Base-by-base conservation (phyloP, 2,329 filamentous ascomycete genomes). In the Verticillium nubilum region DNA sequence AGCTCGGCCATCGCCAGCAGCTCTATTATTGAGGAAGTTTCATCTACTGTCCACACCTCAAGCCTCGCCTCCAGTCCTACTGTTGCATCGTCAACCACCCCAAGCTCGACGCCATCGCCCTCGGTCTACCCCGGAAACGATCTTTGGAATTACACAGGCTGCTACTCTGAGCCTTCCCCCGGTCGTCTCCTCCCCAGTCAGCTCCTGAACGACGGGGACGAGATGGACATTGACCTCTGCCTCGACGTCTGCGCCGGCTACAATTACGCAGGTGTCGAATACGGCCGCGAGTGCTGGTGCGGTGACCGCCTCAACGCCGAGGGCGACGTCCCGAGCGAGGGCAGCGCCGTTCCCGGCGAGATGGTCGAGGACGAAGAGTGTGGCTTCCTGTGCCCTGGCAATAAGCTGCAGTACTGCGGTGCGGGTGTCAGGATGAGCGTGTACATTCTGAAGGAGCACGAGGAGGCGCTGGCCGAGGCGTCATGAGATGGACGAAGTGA, bases 141-240 rank as follows among this genome's bases (percentile, higher is more conserved):
- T 42, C 74, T 75, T 63, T 76, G 73, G 19, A 73, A 72, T 1
- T 75, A 69, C 59, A 74, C 74, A 58, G 69, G 68, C 1, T 76
- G 74, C 42, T 67, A 73, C 0, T 62, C 64, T 0, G 73, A 76
- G 58, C 74, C 74, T 0, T 66, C 67, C 2, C 52, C 62, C 0
- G 73, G 73, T 1, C 71, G 72, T 9, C 62, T 76, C 0, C 66
- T 76, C 3, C 56, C 65, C 1, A 59, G 58, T 0, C 70, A 74
- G 42, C 57, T 72, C 4, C 62, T 70, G 33, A 74, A 71, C 29
- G 66, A 70, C 15, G 64, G 57, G 12, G 62, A 59, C 33, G 42
- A 60, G 42, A 65, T 65, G 63, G 62, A 59, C 53, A 64, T 63
- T 33, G 58, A 62, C 13, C 59, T 58, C 54, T 66, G 64, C n/a